A percentile compares a stretch with the other conserved stretches of the same genome.
phyloP scores from a whole-genome alignment of 495 filamentous ascomycete genomes.

The Neurospora sp. region DNA sequence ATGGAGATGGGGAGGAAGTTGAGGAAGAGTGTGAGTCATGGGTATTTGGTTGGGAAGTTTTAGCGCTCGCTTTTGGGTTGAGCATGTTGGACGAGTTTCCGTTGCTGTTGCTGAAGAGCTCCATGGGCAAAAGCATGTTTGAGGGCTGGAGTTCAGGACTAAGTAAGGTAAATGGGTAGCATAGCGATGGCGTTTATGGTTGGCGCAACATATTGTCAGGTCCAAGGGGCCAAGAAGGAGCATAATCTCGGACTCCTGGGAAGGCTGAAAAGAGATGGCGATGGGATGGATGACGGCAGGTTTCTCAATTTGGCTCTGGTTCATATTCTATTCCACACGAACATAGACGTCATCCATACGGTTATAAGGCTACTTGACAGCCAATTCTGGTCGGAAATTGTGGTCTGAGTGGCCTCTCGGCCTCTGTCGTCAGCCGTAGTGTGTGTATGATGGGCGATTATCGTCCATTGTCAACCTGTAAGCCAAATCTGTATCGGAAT shows the following conservation, averaged over 20 bases:
- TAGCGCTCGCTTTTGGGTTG: not conserved
- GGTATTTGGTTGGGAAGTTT: not conserved
- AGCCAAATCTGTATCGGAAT: no score
- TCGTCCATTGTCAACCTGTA: no score
- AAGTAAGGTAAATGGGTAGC: not conserved
- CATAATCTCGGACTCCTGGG: not conserved
- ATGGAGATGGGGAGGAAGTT: not conserved
- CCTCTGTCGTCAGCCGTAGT: not conserved
- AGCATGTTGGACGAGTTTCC: not conserved
- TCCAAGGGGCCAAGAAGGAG: not conserved
- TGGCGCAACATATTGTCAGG: not conserved
- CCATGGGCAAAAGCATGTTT: not conserved
- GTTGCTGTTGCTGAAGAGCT: not conserved
- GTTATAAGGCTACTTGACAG: not conserved
- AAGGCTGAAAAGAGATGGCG: not conserved
- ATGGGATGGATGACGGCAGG: not conserved
- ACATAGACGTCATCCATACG: not conserved
- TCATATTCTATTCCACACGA: not conserved
- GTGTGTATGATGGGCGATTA: no score
- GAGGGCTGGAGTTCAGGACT: not conserved
- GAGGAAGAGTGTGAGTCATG: not conserved
- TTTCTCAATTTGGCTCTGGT: not conserved
- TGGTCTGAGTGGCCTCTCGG: not conserved
- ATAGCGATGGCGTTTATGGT: not conserved
- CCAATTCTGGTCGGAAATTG: not conserved